A percentile compares a stretch with the other conserved stretches of the same genome.
Conservation (phyloP, 345 rosid genomes). For the Crucihimalaya himalaica region DNA sequence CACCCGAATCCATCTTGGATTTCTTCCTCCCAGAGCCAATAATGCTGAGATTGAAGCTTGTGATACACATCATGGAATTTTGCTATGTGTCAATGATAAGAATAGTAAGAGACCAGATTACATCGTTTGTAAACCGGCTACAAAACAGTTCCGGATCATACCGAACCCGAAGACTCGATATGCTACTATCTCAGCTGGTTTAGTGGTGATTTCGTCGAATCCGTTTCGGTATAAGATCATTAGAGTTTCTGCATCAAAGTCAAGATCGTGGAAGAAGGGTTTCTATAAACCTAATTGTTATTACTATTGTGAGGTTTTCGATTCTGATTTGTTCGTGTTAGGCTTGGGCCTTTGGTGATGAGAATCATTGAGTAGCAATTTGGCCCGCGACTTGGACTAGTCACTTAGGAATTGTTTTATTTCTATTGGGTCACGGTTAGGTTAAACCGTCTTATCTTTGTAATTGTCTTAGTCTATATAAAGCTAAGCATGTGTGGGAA, state of each 20-base stretch:
- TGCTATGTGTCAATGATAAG: constrained; percentile 12
- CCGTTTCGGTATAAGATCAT: constrained; percentile 31
- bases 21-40: background rate
- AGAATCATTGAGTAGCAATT: too few species aligned
- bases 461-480: too few species aligned
- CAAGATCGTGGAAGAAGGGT: too few species aligned
- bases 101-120: constrained; percentile 17
- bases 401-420: too few species aligned
- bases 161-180: constrained; percentile 23
- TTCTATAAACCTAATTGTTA: too few species aligned
- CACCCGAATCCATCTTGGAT: background rate
- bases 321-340: too few species aligned
- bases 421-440: too few species aligned
- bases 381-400: too few species aligned
- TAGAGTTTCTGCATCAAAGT: background rate
- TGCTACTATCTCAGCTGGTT: background rate
- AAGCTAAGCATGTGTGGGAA: too few species aligned
- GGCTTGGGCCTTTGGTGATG: too few species aligned
- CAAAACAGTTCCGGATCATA: constrained; percentile 19
- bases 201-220: constrained; percentile 1
- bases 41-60: constrained; percentile 17
- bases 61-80: constrained; percentile 21
- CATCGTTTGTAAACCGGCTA: constrained; percentile 34
- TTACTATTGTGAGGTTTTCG: too few species aligned
- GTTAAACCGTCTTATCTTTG: too few species aligned